A percentile compares a stretch with the other conserved stretches of the same genome.
These are phyloP conservation scores for Zasmidium angulare DNA, from an alignment of 2,329 filamentous ascomycete genomes.

Conservation along the genomic window DNA sequence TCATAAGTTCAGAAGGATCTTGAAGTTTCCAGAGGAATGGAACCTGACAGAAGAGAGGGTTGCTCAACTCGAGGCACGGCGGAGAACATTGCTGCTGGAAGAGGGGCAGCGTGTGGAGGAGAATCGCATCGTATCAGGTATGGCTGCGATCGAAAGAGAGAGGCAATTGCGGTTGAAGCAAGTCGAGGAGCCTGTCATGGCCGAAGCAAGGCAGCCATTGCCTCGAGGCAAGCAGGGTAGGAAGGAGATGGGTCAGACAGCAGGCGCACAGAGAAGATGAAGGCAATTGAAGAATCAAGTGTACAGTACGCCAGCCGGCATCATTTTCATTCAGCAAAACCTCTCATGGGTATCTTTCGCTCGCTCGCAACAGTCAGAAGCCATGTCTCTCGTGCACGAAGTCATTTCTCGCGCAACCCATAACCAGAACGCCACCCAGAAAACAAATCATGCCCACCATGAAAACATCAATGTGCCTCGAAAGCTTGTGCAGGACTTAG, in stretches of 20 bases:
- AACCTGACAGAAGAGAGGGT: slow-evolving; percentile 70
- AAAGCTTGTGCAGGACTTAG: too few species aligned
- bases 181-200: slow-evolving; percentile 33
- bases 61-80: slow-evolving; percentile 62
- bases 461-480: too few species aligned
- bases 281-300: neutral
- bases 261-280: slow-evolving; percentile 7
- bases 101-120: slow-evolving; percentile 58
- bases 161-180: slow-evolving; percentile 24
- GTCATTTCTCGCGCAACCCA: too few species aligned
- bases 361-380: neutral
- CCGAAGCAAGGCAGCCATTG: slow-evolving; percentile 29
- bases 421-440: too few species aligned
- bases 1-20: slow-evolving; percentile 66
- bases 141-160: slow-evolving; percentile 29
- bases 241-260: slow-evolving; percentile 30
- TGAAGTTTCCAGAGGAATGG: slow-evolving; percentile 81
- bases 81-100: slow-evolving; percentile 52
- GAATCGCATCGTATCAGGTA: slow-evolving; percentile 41
- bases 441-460: too few species aligned
- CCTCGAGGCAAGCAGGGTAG: slow-evolving; percentile 32
- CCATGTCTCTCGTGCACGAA: too few species aligned
- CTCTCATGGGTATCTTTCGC: slow-evolving; percentile 1
- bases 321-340: neutral
- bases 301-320: neutral